phyloP scores from a whole-genome alignment of 352 stramenopile species.

The Phytophthora crassamura region DNA sequence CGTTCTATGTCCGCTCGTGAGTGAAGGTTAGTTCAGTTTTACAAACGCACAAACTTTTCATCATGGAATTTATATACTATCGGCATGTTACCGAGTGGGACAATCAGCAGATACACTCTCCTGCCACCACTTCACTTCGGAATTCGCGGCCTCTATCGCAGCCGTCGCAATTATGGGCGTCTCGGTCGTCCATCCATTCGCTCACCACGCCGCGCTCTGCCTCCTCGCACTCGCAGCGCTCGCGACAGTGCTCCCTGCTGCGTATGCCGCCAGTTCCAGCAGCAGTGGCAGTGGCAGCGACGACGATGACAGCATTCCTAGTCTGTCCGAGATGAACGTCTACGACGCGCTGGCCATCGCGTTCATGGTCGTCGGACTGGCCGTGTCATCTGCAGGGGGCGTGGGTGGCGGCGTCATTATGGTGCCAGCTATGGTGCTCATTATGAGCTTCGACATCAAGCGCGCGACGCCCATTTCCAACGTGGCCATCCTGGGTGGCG shows the following conservation, averaged over 20 bases:
- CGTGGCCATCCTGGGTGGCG: conserved; percentile 69
- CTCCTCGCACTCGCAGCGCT: conserved; percentile 21
- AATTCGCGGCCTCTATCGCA: conserved; percentile 9
- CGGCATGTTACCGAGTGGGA: background rate
- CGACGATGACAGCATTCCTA: conserved; percentile 20
- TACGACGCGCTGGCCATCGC: conserved; percentile 53
- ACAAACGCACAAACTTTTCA: too few species aligned
- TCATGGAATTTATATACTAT: background rate
- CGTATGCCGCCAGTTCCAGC: conserved; percentile 1
- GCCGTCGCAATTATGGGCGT: conserved; percentile 8
- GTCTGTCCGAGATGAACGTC: conserved; percentile 49
- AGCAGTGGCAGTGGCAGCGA: conserved; percentile 27
- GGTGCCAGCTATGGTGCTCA: conserved; percentile 62
- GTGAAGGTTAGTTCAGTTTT: too few species aligned
- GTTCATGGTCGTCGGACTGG: conserved; percentile 59
- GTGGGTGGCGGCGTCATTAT: conserved; percentile 61
- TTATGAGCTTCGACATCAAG: conserved; percentile 79
- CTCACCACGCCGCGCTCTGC: background rate
- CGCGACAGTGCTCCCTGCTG: background rate
- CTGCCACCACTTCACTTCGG: too few species aligned
- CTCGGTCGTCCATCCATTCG: background rate
- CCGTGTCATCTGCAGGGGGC: conserved; percentile 53
- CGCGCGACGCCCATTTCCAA: conserved; percentile 65
- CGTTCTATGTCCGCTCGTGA: too few species aligned
- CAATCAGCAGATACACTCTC: background rate